Conservation (phyloP, 768 basidiomycete species). For the Amanita muscaria region DNA sequence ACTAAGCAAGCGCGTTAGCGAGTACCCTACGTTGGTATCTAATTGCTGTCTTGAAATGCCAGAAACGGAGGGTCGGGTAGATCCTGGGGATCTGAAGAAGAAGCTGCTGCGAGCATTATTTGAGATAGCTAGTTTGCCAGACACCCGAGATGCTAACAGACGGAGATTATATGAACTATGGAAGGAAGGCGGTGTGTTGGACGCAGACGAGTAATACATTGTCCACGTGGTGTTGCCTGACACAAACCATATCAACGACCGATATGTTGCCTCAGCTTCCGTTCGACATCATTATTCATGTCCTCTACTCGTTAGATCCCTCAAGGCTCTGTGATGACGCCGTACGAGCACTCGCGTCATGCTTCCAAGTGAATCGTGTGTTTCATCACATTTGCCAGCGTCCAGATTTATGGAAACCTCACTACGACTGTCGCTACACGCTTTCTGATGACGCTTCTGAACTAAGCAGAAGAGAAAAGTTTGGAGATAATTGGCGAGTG, state of each 20-base stretch:
- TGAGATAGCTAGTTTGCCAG: slow-evolving; percentile 60
- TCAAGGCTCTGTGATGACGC: slow-evolving; percentile 15
- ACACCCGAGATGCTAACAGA: slow-evolving; percentile 72
- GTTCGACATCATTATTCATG: slow-evolving; percentile 22
- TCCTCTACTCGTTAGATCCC: slow-evolving; percentile 17
- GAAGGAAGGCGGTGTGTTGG: slow-evolving; percentile 48
- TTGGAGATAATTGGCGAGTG: slow-evolving; percentile 33
- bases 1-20: slow-evolving; percentile 39
- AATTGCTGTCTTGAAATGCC: slow-evolving; percentile 47
- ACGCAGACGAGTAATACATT: slow-evolving; percentile 17
- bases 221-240: neutral
- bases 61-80: slow-evolving; percentile 27
- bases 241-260: neutral
- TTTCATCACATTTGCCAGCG: slow-evolving; percentile 37
- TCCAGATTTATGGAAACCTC: slow-evolving; percentile 40
- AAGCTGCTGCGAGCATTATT: slow-evolving; percentile 59
- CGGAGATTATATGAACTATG: slow-evolving; percentile 79
- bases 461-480: slow-evolving; percentile 19
- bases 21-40: slow-evolving; percentile 37
- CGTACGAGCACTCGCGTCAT: slow-evolving; percentile 28
- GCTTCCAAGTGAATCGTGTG: slow-evolving; percentile 26
- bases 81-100: slow-evolving; percentile 33
- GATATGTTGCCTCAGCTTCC: slow-evolving; percentile 16
- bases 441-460: slow-evolving; percentile 31
- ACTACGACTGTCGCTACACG: slow-evolving; percentile 42